Conservation (phyloP, 352 stramenopile species). For the Pythium catenulatum region DNA sequence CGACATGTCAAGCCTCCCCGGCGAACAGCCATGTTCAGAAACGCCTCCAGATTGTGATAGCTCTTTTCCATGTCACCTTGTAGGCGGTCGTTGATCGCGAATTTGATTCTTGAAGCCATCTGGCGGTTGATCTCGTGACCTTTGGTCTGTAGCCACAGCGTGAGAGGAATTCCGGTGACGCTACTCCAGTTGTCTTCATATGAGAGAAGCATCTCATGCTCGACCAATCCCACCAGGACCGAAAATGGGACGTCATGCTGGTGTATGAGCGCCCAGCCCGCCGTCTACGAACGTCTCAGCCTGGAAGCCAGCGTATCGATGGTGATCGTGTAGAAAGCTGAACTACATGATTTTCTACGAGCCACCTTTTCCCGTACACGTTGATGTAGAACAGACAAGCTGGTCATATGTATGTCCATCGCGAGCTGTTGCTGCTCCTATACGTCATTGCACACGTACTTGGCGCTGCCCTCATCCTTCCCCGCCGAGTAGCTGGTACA, state of each 20-base stretch:
- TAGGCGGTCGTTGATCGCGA: not conserved
- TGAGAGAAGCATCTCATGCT: not conserved
- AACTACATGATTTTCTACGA: not conserved
- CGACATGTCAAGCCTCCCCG: too few species aligned
- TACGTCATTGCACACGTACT: constrained; percentile 9
- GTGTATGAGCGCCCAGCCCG: not conserved
- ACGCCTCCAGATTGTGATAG: not conserved
- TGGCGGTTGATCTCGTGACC: not conserved
- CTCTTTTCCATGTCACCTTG: not conserved
- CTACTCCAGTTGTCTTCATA: not conserved
- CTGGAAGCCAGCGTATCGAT: not conserved
- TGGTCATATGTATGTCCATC: not conserved
- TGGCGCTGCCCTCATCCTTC: not conserved
- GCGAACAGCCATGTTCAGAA: not conserved
- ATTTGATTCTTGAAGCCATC: not conserved
- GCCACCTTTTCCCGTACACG: not conserved
- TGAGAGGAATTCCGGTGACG: not conserved
- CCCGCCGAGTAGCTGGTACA: not conserved
- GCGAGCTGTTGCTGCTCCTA: not conserved
- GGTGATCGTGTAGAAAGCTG: constrained; percentile 11
- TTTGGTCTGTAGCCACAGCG: not conserved
- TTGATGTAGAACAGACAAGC: constrained; percentile 20
- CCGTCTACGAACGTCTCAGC: not conserved
- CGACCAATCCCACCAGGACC: not conserved
- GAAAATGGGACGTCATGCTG: not conserved